Evolutionary conservation across 2,329 filamentous ascomycete species (phyloP).

Genomic region (Fusarium verticillioides): DNA sequence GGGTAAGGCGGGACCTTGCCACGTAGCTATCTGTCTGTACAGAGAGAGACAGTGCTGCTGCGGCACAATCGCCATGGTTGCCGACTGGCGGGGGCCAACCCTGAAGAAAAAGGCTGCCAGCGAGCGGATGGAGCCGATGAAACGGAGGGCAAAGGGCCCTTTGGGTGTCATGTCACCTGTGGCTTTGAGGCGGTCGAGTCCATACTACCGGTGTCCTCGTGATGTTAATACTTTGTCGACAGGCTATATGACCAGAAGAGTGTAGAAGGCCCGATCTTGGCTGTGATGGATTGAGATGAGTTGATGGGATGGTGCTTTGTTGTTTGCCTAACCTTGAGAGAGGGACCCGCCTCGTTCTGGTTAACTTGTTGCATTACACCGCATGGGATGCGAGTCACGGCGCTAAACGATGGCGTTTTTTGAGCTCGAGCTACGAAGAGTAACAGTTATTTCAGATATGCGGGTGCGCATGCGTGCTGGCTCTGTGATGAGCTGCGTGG

Average conservation of each 20-base stretch:
- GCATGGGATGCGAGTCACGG: slow-evolving; percentile 36
- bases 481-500: slow-evolving; percentile 30
- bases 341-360: slow-evolving; percentile 18
- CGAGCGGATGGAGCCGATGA: slow-evolving; percentile 35
- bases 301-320: background rate
- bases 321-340: slow-evolving; percentile 8
- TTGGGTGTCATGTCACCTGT: slow-evolving; percentile 17
- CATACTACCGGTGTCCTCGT: slow-evolving; percentile 14
- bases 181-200: slow-evolving; percentile 18
- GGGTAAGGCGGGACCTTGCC: slow-evolving; percentile 31
- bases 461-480: slow-evolving; percentile 11
- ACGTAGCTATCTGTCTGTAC: slow-evolving; percentile 26
- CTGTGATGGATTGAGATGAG: background rate
- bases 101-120: slow-evolving; percentile 4
- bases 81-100: slow-evolving; percentile 32
- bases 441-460: slow-evolving; percentile 6
- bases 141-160: slow-evolving; percentile 13
- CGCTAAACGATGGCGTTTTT: slow-evolving; percentile 25
- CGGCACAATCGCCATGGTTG: slow-evolving; percentile 27
- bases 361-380: slow-evolving; percentile 19
- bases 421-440: slow-evolving; percentile 6
- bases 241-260: slow-evolving; percentile 20
- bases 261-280: slow-evolving; percentile 29
- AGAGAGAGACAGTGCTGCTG: background rate
- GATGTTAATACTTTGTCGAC: slow-evolving; percentile 20